phyloP scores from a whole-genome alignment of 2,329 filamentous ascomycete species.

The Hirsutella minnesotensis region DNA sequence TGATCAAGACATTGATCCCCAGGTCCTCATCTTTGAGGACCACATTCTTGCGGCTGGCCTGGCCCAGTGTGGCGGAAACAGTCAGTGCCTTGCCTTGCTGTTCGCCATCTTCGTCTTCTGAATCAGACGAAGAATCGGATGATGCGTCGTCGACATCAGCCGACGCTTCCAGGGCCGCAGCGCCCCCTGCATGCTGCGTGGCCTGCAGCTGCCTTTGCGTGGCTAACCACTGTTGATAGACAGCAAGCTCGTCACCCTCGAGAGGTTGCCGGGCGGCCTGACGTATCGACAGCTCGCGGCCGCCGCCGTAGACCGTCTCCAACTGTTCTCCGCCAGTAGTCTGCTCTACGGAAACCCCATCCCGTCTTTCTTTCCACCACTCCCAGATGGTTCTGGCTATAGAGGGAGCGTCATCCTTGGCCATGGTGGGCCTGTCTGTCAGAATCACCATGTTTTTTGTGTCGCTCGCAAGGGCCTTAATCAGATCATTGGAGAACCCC shows the following conservation, averaged over 20 bases:
- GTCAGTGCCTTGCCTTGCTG: conserved; percentile 89
- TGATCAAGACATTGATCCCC: conserved; percentile 80
- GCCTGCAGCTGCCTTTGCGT: conserved; percentile 80
- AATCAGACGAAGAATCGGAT: conserved; percentile 74
- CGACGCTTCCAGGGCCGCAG: conserved; percentile 54
- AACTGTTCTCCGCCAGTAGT: conserved; percentile 42
- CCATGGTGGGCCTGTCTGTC: conserved; percentile 56
- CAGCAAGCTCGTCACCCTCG: conserved; percentile 60
- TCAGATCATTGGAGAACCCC: conserved; percentile 79
- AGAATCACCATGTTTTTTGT: conserved; percentile 75
- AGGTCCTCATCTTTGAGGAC: conserved; percentile 81
- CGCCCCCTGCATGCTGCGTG: conserved; percentile 59
- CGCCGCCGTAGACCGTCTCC: conserved; percentile 55
- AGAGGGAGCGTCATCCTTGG: conserved; percentile 31
- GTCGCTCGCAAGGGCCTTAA: conserved; percentile 64
- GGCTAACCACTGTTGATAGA: conserved; percentile 88
- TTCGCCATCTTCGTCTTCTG: conserved; percentile 79
- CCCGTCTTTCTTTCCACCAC: conserved; percentile 59
- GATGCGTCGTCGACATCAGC: conserved; percentile 74
- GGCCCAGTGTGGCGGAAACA: conserved; percentile 72
- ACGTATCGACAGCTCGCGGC: conserved; percentile 47
- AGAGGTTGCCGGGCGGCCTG: conserved; percentile 54
- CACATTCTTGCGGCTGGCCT: conserved; percentile 74
- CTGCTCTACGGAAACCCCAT: conserved; percentile 50
- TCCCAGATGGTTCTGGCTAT: conserved; percentile 70